These are phyloP conservation scores for Trypanosoma boissoni DNA, from an alignment of 208 protist species.

Conservation along the genomic window DNA sequence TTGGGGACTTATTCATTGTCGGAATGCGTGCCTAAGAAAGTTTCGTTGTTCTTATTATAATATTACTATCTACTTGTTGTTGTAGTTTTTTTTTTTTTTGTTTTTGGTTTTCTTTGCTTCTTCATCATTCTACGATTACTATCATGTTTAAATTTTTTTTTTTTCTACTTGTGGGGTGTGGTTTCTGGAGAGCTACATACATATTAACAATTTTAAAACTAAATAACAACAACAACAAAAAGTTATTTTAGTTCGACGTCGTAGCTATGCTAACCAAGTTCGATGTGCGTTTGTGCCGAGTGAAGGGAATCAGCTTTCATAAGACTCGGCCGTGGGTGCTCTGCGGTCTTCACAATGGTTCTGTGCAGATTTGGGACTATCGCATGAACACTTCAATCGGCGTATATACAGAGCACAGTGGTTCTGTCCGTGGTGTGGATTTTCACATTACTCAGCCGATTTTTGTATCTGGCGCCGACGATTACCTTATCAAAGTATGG, in stretches of 20 bases:
- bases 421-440: conserved; percentile 95
- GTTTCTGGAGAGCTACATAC: neutral
- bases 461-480: conserved; percentile 99
- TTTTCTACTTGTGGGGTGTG: neutral
- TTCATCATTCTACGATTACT: conserved; percentile 18
- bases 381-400: conserved; percentile 96
- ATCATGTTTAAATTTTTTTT: conserved; percentile 15
- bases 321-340: conserved; percentile 97
- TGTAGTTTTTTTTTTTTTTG: neutral
- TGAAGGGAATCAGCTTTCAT: conserved; percentile 99
- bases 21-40: too few species aligned
- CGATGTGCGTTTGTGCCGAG: conserved; percentile 96
- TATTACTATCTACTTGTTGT: too few species aligned
- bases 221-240: too few species aligned
- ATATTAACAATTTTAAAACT: too few species aligned
- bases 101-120: neutral
- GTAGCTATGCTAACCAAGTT: conserved; percentile 94
- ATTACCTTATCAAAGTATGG: conserved; percentile 99
- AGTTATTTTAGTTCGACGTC: conserved; percentile 11
- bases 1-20: too few species aligned
- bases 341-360: conserved; percentile 97
- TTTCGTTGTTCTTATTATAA: too few species aligned
- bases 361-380: conserved; percentile 99
- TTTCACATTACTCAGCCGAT: conserved; percentile 98
- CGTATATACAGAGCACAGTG: conserved; percentile 96